phyloP scores from a whole-genome alignment of 495 filamentous ascomycete genomes.

The Daldinia caldariorum region DNA sequence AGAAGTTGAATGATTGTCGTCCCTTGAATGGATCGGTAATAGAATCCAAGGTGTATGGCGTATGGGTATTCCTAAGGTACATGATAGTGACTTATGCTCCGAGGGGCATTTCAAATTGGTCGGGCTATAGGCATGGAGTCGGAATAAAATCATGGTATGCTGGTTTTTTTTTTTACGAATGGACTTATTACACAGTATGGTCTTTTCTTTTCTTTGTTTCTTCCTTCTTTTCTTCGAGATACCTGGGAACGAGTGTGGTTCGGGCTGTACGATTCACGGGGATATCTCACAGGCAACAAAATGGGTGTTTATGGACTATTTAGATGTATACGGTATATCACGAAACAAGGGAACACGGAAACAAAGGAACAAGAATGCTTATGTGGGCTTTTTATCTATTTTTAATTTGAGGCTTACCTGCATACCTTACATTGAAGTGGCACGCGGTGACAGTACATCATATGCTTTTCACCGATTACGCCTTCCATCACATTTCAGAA shows the following conservation, averaged over 20 bases:
- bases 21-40: constrained; percentile 29
- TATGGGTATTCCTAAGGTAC: constrained; percentile 30
- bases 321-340: constrained; percentile 41
- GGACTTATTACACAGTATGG: constrained; percentile 9
- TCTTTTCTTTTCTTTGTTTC: constrained; percentile 13
- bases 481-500: neutral
- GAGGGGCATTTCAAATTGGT: constrained; percentile 24
- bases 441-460: neutral
- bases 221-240: constrained; percentile 37
- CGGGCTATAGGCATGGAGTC: constrained; percentile 33
- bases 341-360: constrained; percentile 35
- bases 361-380: constrained; percentile 37
- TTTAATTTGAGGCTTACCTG: constrained; percentile 14
- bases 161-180: constrained; percentile 27
- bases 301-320: constrained; percentile 30
- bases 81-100: constrained; percentile 30
- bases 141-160: constrained; percentile 35
- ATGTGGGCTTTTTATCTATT: constrained; percentile 13
- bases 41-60: constrained; percentile 34
- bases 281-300: constrained; percentile 42
- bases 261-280: constrained; percentile 22
- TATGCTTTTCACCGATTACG: neutral
- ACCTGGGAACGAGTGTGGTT: constrained; percentile 32
- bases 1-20: constrained; percentile 9
- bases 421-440: neutral